phyloP scores from a whole-genome alignment of 176 grass and related monocot genomes.

The Raddia guianensis region DNA sequence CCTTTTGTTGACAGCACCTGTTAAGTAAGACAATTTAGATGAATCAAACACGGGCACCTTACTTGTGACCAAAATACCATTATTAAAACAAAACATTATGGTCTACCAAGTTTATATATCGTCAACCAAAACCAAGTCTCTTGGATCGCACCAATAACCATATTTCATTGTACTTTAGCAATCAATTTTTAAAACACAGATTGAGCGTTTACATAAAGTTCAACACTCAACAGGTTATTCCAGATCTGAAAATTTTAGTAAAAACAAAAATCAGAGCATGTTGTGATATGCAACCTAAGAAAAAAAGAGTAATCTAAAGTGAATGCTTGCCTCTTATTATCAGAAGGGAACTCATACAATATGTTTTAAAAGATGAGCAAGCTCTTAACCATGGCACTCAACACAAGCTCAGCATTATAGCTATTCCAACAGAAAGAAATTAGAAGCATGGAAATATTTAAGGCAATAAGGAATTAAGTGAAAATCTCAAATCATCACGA shows the following conservation, averaged over 20 bases:
- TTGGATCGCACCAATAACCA: no score
- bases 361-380: conserved; percentile 32
- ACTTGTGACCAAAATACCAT: neutral
- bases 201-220: conserved; percentile 21
- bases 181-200: neutral
- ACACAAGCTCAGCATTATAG: no score
- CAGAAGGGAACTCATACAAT: no score
- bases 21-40: no score
- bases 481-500: no score
- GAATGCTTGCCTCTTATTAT: conserved; percentile 72
- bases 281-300: neutral
- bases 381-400: no score
- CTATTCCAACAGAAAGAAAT: no score
- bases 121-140: neutral
- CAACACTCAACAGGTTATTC: conserved; percentile 14
- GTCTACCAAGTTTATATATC: neutral
- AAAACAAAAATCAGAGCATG: neutral
- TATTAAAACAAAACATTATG: conserved; percentile 17
- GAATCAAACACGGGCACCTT: no score
- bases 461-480: no score
- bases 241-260: conserved; percentile 22
- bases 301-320: neutral
- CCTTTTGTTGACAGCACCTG: no score
- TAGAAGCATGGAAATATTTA: no score
- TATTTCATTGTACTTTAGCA: neutral